Evolutionary conservation across 768 basidiomycete species (phyloP).

Genomic region (Suillus tomentosus): DNA sequence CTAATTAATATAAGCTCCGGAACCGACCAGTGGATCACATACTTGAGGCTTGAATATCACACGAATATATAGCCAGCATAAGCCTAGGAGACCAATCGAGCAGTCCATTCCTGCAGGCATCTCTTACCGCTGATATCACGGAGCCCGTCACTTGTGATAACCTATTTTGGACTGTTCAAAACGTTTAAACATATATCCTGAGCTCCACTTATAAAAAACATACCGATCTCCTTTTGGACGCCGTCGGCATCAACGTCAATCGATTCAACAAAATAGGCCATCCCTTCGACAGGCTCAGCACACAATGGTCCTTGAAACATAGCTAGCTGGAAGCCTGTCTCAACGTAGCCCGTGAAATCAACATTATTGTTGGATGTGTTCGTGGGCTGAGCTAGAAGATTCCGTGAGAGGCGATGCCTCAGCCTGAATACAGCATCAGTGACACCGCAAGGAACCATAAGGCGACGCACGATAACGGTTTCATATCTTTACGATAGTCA

Average conservation of each 20-base stretch:
- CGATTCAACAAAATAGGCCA: conserved; percentile 87
- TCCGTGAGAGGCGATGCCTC: conserved; percentile 47
- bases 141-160: conserved; percentile 89
- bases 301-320: conserved; percentile 94
- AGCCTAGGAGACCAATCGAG: conserved; percentile 98
- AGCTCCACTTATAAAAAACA: conserved; percentile 27
- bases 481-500: conserved; percentile 57
- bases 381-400: conserved; percentile 34
- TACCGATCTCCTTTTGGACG: conserved; percentile 69
- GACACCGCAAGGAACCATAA: conserved; percentile 8
- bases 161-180: conserved; percentile 65
- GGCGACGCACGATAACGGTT: conserved; percentile 56
- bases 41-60: conserved; percentile 98
- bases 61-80: conserved; percentile 98
- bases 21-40: conserved; percentile 33
- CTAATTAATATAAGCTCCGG: conserved; percentile 16
- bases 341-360: conserved; percentile 82
- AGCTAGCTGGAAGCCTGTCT: conserved; percentile 94
- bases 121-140: conserved; percentile 83
- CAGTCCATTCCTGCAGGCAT: conserved; percentile 86
- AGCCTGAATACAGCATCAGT: conserved; percentile 41
- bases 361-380: conserved; percentile 36
- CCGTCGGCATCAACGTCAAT: conserved; percentile 62
- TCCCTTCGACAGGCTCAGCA: conserved; percentile 90
- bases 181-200: conserved; percentile 17